Evolutionary conservation across 1,284 basidiomycete species (phyloP).

Genomic region (Gymnopus androsaceus): DNA sequence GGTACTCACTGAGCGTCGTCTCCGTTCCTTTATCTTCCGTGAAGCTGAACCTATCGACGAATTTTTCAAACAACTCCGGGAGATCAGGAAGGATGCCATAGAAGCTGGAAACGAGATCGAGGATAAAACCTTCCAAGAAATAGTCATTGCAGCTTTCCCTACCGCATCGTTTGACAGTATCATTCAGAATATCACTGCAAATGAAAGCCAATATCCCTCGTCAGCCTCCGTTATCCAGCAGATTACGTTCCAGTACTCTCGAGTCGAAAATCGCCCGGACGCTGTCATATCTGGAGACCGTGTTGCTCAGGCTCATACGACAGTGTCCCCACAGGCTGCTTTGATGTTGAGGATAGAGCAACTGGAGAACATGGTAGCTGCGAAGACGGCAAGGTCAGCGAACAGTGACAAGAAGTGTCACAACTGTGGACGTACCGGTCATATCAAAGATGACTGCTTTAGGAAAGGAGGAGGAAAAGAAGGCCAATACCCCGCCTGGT

Average conservation of each 20-base stretch:
- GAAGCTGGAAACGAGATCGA: conserved; percentile 2
- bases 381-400: not conserved
- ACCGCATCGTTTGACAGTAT: conserved; percentile 8
- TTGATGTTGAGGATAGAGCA: conserved; percentile 6
- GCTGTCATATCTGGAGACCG: not conserved
- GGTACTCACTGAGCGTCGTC: not conserved
- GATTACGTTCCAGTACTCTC: not conserved
- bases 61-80: conserved; percentile 6
- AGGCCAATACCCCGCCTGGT: conserved; percentile 13
- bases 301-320: conserved; percentile 3
- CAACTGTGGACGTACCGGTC: not conserved
- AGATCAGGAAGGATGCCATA: not conserved
- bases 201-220: not conserved
- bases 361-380: not conserved
- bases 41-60: not conserved
- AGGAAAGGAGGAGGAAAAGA: conserved; percentile 14
- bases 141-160: conserved; percentile 12
- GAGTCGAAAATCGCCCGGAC: not conserved
- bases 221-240: conserved; percentile 10
- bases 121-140: not conserved
- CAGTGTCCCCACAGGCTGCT: not conserved
- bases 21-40: not conserved
- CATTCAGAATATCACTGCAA: conserved; percentile 9
- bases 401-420: not conserved
- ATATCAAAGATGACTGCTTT: conserved; percentile 5